Conservation (phyloP, 345 rosid genomes). For the Microcos paniculata region DNA sequence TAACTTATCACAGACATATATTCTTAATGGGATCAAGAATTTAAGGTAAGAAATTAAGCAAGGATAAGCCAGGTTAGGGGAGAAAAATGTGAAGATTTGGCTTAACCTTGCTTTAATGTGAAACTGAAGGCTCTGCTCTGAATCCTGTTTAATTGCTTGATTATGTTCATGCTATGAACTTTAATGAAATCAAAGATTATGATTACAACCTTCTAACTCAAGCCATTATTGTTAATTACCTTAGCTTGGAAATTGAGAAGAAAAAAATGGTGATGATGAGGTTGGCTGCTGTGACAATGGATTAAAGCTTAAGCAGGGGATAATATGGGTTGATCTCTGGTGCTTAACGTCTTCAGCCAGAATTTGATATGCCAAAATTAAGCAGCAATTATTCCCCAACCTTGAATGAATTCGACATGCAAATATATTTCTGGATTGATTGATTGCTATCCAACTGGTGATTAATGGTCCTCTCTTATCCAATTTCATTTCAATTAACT, state of each 20-base stretch:
- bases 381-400: background rate
- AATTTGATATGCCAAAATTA: background rate
- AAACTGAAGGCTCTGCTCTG: background rate
- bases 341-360: background rate
- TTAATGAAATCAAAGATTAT: background rate
- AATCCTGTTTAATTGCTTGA: background rate
- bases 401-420: conserved; percentile 6
- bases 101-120: no score
- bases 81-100: no score
- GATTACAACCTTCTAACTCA: background rate
- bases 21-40: background rate
- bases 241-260: conserved; percentile 4
- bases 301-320: background rate
- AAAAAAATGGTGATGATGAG: background rate
- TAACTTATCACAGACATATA: background rate
- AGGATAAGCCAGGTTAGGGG: no score
- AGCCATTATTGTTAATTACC: background rate
- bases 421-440: background rate
- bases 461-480: background rate
- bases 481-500: no score
- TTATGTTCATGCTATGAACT: background rate
- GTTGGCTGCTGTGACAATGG: background rate
- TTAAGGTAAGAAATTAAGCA: background rate
- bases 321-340: background rate
- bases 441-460: conserved; percentile 6